Percentiles rank a stretch among this genome's conserved stretches.
Evolutionary conservation across 176 grass and related monocot species (phyloP).

Genomic region (Zizania latifolia): DNA sequence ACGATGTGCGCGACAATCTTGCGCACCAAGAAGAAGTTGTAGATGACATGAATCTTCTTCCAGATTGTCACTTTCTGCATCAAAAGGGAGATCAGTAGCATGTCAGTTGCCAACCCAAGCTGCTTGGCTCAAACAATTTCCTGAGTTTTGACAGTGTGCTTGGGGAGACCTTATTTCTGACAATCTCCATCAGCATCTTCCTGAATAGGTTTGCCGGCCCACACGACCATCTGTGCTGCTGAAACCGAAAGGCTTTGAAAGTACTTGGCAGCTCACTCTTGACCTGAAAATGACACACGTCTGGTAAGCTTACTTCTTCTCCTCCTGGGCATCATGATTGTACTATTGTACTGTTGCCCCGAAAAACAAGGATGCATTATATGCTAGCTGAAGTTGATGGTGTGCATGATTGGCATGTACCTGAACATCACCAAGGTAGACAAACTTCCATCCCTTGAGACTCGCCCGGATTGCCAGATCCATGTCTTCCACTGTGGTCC

Average conservation of each 20-base stretch:
- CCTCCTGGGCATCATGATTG: constrained; percentile 13
- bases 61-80: constrained; percentile 83
- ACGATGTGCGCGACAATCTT: constrained; percentile 62
- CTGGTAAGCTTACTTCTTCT: background rate
- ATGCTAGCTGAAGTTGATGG: constrained; percentile 6
- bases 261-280: constrained; percentile 86
- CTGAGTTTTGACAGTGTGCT: background rate
- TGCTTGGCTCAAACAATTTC: background rate
- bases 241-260: constrained; percentile 81
- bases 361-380: background rate
- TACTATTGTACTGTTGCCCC: background rate
- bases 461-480: constrained; percentile 67
- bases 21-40: constrained; percentile 82
- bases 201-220: constrained; percentile 75
- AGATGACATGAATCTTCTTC: constrained; percentile 87
- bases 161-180: constrained; percentile 57
- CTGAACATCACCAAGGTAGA: constrained; percentile 63
- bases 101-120: background rate
- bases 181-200: constrained; percentile 71
- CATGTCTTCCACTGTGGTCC: constrained; percentile 88
- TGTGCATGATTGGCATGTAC: constrained; percentile 36
- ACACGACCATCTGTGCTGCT: constrained; percentile 83
- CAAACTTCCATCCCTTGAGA: constrained; percentile 74
- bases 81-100: too few species aligned
- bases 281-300: constrained; percentile 35